Percentiles rank a stretch among this genome's conserved stretches.
These are phyloP conservation scores for Antitrichia curtipendula DNA, from an alignment of 225 moss, liverwort and hornwort species.

Conservation along the genomic window DNA sequence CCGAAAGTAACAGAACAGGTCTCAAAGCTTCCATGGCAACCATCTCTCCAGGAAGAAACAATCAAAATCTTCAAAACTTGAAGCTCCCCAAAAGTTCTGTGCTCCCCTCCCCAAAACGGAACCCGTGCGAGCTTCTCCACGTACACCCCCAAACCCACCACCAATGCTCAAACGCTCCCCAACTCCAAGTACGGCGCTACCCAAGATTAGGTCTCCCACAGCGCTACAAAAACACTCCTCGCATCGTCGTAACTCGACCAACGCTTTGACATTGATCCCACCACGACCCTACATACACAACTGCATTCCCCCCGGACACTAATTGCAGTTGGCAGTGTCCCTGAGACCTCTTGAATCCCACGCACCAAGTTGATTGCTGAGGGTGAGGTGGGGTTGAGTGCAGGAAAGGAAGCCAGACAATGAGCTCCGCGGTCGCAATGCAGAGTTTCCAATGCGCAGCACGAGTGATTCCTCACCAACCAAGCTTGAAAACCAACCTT, in stretches of 20 bases:
- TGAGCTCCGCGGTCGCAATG: not conserved
- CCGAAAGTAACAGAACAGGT: not conserved
- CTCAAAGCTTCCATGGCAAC: constrained; percentile 4
- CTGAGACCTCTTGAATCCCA: not conserved
- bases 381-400: not conserved
- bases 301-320: too few relatives aligned
- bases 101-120: not conserved
- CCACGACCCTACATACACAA: not conserved
- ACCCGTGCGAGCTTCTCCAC: not conserved
- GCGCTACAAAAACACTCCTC: not conserved
- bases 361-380: not conserved
- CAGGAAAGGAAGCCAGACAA: not conserved
- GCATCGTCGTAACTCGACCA: not conserved
- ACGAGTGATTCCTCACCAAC: not conserved
- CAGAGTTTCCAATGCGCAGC: not conserved
- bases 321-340: not conserved
- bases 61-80: not conserved
- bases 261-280: not conserved
- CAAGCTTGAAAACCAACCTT: too few relatives aligned
- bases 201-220: not conserved
- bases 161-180: not conserved
- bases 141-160: not conserved
- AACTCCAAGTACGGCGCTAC: not conserved
- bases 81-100: not conserved
- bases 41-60: not conserved